Base-by-base conservation (phyloP, 2,329 filamentous ascomycete species). In the Paracorniculantispora psalliotae region DNA sequence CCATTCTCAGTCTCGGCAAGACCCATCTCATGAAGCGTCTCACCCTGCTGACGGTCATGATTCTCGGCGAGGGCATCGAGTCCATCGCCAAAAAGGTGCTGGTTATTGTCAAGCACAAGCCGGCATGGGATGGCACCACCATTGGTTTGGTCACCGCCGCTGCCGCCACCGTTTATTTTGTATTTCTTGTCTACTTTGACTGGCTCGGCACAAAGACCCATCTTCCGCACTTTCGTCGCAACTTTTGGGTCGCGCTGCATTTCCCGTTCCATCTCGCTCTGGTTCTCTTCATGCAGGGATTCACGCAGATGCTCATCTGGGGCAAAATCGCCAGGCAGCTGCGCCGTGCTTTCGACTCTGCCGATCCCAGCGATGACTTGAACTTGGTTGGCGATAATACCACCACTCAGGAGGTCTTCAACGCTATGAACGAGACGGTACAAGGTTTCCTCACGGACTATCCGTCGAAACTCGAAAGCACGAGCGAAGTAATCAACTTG, bases 21-120 rank as follows among this genome's bases (percentile, higher is more conserved):
- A 88, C 83, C 1, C 83, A 87, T 66, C 69, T 88, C 55, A 83
- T 85, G 65, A 82, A 85, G 65, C 79, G 86, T 12, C 81, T 88
- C 78, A 81, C 79, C 15, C 74, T 87, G 4, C 74, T 88, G 57
- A 88, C 85, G 0, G 75, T 88, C 52, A 86, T 88, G 61, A 84
- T 89, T 59, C 79, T 88, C 61, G 85, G 86, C 17, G 85, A 88
- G 65, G 84, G 84, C 52, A 81, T 86, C 23, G 85, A 87, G 41
- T 79, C 82, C n/a, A 73, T 87, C 8, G 72, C 73, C 1, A 71
- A 74, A 58, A 75, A 75, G 35, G 81, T 87, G n/a, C 80, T 80
- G 47, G 79, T 76, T 2, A 72, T 80, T 15, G 76, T 78, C 1
- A 72, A 78, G 59, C 71, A 70, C 35, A 72, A 73, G 2, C 71